These are phyloP conservation scores for Akanthomyces uredinophilus DNA, from an alignment of 2,329 filamentous ascomycete species.

Conservation along the genomic window DNA sequence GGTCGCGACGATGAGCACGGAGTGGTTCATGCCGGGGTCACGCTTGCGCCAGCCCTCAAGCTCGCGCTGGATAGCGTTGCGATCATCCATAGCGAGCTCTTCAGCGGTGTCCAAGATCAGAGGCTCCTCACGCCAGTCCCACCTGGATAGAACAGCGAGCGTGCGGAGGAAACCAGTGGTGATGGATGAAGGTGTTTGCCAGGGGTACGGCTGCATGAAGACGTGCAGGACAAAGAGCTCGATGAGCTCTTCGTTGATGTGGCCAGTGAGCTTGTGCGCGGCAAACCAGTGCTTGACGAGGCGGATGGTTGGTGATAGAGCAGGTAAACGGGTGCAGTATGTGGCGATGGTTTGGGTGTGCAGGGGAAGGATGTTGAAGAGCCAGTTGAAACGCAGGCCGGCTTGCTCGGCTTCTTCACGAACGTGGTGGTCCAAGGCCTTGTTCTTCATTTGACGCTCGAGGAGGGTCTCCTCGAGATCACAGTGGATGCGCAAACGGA, in stretches of 20 bases:
- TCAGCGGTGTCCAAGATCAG: conserved; percentile 68
- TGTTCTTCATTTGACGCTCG: conserved; percentile 72
- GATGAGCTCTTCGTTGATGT: conserved; percentile 74
- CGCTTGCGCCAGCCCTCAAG: conserved; percentile 82
- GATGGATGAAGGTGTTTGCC: conserved; percentile 68
- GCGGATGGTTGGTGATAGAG: conserved; percentile 76
- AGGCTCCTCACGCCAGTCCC: conserved; percentile 87
- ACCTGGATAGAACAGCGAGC: conserved; percentile 72
- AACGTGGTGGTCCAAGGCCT: conserved; percentile 56
- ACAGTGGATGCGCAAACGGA: conserved; percentile 82
- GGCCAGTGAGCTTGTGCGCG: conserved; percentile 69
- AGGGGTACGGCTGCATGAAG: conserved; percentile 80
- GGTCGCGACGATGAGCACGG: conserved; percentile 75
- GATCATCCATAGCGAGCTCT: conserved; percentile 56
- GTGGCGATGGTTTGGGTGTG: conserved; percentile 79
- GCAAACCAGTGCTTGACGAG: conserved; percentile 87
- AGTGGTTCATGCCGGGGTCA: conserved; percentile 81
- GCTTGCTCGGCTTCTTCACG: conserved; percentile 66
- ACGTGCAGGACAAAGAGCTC: conserved; percentile 75
- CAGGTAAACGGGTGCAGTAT: conserved; percentile 72
- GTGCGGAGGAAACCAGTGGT: conserved; percentile 78
- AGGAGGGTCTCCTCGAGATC: conserved; percentile 81
- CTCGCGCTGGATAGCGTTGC: conserved; percentile 60
- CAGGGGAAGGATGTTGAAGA: conserved; percentile 66
- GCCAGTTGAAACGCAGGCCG: conserved; percentile 65